Base-by-base conservation (phyloP, 352 stramenopile species). In the Saprolegnia parasitica region DNA sequence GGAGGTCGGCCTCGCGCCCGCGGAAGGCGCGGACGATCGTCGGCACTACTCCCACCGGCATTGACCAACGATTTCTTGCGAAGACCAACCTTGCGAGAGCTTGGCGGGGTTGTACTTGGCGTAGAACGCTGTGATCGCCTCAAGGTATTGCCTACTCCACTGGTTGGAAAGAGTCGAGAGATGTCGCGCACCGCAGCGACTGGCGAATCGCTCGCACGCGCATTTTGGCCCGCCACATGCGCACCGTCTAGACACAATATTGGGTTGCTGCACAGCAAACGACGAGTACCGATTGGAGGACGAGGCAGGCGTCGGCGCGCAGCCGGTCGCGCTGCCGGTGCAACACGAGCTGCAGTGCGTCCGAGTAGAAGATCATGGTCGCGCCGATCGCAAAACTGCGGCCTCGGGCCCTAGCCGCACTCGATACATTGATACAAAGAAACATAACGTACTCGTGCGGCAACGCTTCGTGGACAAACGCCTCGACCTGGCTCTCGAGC, bases 41-140 rank as follows among this genome's bases (percentile, higher is more conserved):
- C 11, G 62, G 42, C 23, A 68, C 62, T 68, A 60, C 4, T 23
- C 11, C 4, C 21, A 37, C 5, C 9, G n/a, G 21, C 18, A 20
- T 16, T 58, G 21, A 64, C 3, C 18, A 37, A 20, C 10, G 0
- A 40, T 18, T 3, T 16, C 26, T 13, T 16, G 21, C 16, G 52
- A 20, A 35, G 10, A 18, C 21, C 20, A 29, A 68, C 62, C 62
- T 39, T 68, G 32, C 32, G 62, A 5, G 0, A 68, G 37, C 45
- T 68, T 68, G 26, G 62, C 21, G 8, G 62, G 62, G 40, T 68
- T 68, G 50, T 61, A 68, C 26, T 57, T 60, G 32, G 62, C 35
- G 24, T 68, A 68, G 29, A 68, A 68, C 4, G 50, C 32, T 4
- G 42, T 68, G 37, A 68, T 68, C 16, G 50, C 62, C 6, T 47